Percentiles rank a stretch among this genome's conserved stretches.
Conservation (phyloP, 371 early-diverging fungal species). For the Apophysomyces ossiformis region DNA sequence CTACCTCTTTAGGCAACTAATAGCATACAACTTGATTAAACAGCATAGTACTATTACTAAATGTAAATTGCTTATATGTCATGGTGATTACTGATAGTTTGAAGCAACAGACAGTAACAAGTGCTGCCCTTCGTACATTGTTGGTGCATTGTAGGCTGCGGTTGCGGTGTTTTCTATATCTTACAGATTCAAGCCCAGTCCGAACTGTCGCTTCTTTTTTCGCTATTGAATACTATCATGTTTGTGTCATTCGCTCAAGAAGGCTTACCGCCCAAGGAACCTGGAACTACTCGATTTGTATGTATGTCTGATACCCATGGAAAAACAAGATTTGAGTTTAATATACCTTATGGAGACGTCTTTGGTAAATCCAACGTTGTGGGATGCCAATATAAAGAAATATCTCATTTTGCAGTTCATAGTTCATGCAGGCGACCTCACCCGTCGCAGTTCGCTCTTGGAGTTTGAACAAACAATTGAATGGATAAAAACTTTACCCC, state of each 20-base stretch:
- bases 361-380: slow-evolving; percentile 29
- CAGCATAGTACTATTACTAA: too few relatives aligned
- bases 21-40: too few relatives aligned
- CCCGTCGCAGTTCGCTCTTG: slow-evolving; percentile 24
- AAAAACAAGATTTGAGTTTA: slow-evolving; percentile 25
- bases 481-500: slow-evolving; percentile 42
- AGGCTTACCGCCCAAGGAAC: slow-evolving; percentile 14
- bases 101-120: too few relatives aligned
- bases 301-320: slow-evolving; percentile 54
- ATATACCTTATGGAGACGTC: slow-evolving; percentile 50
- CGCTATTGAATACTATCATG: slow-evolving; percentile 2
- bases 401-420: background rate
- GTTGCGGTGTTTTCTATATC: too few relatives aligned
- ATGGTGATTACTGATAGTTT: too few relatives aligned
- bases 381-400: too few relatives aligned
- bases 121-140: too few relatives aligned
- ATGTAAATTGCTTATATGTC: too few relatives aligned
- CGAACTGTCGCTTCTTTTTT: background rate
- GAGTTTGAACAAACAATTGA: slow-evolving; percentile 30
- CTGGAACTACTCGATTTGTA: slow-evolving; percentile 37
- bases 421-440: slow-evolving; percentile 55
- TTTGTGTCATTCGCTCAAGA: slow-evolving; percentile 11
- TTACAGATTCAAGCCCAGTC: background rate
- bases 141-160: too few relatives aligned
- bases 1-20: too few relatives aligned